Base-by-base conservation (phyloP, 1,139 yeast species). In the Pneumocystis wakefieldiae region DNA sequence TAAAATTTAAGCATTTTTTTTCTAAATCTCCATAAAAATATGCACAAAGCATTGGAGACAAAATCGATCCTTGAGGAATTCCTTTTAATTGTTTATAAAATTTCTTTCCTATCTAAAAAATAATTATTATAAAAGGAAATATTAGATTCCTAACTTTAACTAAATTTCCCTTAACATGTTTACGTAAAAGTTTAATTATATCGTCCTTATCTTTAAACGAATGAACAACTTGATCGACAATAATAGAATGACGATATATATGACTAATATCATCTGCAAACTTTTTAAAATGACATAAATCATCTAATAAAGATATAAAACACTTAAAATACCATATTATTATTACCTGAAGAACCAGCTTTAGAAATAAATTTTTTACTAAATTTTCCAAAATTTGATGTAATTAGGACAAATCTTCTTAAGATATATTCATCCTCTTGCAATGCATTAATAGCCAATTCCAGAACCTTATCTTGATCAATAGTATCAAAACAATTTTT, bases 11-110 rank as follows among this genome's bases (percentile, higher is more conserved):
- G 53, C 77, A 70, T 7, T 76, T 71, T n/a, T 77, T 77, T 1
- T 87, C 81, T 62, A 91, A 72, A 8, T 80, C 77, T 68, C 86
- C 87, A 69, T 87, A 86, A 0, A 87, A 82, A 4, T 90, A 70
- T 68, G 90, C 88, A 68, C 96, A 90, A 53, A 92, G 77, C 1
- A 84, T 76, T 0, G 88, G 80, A 68, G 96, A 94, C 17, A 91
- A 73, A 0, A 86, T 83, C 7, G 89, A 83, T 0, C 98, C 98
- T 73, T 92, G 98, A 63, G 87, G 92, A 0, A 92, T 80, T 0
- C 98, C 98, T 12, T 77, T 74, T 57, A 74, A 79, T 65, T 95
- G 77, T 36, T 73, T 72, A 67, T 74, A 82, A 2, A 75, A 73
- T 1, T 69, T 69, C 0, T 71, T 71, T 2, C 73, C 73, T 1